phyloP scores from a whole-genome alignment of 2,329 filamentous ascomycete genomes.

The Tolypocladium ovalisporum region DNA sequence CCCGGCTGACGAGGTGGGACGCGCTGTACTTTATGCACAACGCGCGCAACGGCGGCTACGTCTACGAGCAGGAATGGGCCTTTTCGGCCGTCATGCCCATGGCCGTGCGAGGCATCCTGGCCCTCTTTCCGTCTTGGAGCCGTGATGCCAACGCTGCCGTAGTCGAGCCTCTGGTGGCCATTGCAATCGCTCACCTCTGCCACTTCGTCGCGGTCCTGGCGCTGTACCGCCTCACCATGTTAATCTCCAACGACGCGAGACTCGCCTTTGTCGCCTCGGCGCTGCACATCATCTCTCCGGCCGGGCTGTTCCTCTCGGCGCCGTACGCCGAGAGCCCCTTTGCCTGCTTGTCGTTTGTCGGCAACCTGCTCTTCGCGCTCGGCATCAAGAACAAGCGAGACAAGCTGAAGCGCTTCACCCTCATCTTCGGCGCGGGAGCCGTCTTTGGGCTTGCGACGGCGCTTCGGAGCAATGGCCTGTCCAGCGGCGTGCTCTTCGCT shows the following conservation, averaged over 20 bases:
- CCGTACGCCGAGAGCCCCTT: conserved; percentile 78
- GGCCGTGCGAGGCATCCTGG: conserved; percentile 24
- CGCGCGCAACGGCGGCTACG: conserved; percentile 53
- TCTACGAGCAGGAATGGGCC: conserved; percentile 79
- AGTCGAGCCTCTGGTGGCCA: conserved; percentile 42
- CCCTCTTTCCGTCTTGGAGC: conserved; percentile 15
- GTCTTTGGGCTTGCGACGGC: conserved; percentile 62
- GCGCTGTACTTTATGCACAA: conserved; percentile 62
- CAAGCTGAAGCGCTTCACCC: conserved; percentile 28
- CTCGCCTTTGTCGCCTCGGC: conserved; percentile 58
- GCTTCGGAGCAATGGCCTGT: conserved; percentile 75
- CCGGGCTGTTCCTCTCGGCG: conserved; percentile 78
- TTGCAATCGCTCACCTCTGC: conserved; percentile 58
- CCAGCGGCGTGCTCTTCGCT: conserved; percentile 69
- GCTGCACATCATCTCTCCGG: conserved; percentile 77
- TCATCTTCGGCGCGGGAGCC: conserved; percentile 51
- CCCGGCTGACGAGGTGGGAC: conserved; percentile 67
- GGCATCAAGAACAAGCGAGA: conserved; percentile 18
- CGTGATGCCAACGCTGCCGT: conserved; percentile 8
- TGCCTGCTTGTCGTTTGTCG: conserved; percentile 64
- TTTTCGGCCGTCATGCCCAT: conserved; percentile 48
- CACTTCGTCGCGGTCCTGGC: conserved; percentile 68
- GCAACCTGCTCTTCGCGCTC: conserved; percentile 57
- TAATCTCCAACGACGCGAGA: conserved; percentile 39
- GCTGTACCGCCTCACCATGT: conserved; percentile 54